Conservation (phyloP, 2,329 filamentous ascomycete genomes). For the Clonostachys rhizophaga region DNA sequence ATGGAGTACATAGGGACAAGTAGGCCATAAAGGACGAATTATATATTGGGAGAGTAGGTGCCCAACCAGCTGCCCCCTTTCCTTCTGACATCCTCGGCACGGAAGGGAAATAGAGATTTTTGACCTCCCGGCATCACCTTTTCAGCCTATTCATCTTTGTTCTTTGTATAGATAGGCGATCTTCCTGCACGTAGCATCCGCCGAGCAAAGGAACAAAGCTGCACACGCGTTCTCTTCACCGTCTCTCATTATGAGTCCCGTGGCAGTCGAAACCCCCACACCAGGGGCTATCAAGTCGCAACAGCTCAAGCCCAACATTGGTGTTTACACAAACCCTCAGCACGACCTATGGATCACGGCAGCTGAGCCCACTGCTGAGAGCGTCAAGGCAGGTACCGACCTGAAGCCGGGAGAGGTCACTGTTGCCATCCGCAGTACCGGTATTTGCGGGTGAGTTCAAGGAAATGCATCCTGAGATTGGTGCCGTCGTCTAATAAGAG, state of each 20-base stretch:
- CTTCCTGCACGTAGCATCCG: no score
- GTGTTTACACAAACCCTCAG: conserved; percentile 89
- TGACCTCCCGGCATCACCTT: not conserved
- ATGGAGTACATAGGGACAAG: no score
- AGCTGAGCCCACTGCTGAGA: conserved; percentile 70
- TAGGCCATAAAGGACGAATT: no score
- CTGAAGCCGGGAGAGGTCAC: conserved; percentile 82
- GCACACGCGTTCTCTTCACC: not conserved
- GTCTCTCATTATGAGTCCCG: conserved; percentile 24
- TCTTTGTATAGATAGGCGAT: no score
- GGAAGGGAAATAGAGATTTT: no score
- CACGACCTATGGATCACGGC: conserved; percentile 89
- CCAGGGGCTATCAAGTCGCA: conserved; percentile 14
- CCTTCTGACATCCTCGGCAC: no score
- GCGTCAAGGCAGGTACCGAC: conserved; percentile 61
- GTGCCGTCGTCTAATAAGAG: not conserved
- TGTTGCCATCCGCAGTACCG: conserved; percentile 85
- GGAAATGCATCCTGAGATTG: not conserved
- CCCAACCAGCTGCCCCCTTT: no score
- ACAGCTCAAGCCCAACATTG: conserved; percentile 75
- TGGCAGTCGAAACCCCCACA: conserved; percentile 19
- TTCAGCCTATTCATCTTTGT: not conserved
- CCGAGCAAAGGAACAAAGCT: no score
- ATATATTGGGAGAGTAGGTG: not conserved
- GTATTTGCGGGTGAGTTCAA: conserved; percentile 77